These are phyloP conservation scores for Borovskyia barvae DNA, from an alignment of 208 protist genomes.

Conservation along the genomic window DNA sequence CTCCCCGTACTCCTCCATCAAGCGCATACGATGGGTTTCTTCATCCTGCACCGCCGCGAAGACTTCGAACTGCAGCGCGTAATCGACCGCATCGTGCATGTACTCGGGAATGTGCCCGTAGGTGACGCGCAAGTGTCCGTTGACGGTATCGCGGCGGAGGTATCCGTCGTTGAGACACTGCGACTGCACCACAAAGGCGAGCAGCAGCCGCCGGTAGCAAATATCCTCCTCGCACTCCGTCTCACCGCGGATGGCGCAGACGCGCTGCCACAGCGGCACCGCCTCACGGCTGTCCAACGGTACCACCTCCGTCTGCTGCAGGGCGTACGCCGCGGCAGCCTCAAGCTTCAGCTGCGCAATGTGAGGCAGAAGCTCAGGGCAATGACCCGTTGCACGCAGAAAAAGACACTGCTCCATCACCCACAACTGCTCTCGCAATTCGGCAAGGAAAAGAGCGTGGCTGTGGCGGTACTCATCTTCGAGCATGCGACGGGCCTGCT, in stretches of 20 bases:
- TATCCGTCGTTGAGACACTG: conserved; percentile 40
- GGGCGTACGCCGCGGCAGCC: conserved; percentile 3
- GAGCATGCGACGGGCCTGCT: conserved; percentile 35
- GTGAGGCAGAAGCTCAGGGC: conserved; percentile 26
- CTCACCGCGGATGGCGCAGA: conserved; percentile 57
- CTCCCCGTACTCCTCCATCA: conserved; percentile 35
- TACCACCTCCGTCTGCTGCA: conserved; percentile 1
- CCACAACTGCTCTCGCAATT: conserved; percentile 29
- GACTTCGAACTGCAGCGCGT: conserved; percentile 43
- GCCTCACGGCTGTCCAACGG: conserved; percentile 43
- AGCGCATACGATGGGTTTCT: conserved; percentile 62
- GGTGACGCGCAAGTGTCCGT: conserved; percentile 4
- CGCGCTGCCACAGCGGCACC: conserved; percentile 61
- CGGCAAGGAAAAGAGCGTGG: conserved; percentile 17
- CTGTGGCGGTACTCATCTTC: conserved; percentile 34
- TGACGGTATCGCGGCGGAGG: conserved; percentile 29
- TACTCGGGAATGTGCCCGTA: conserved; percentile 11
- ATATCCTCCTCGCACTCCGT: conserved; percentile 75
- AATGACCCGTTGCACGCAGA: conserved; percentile 29
- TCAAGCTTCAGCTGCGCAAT: conserved; percentile 5
- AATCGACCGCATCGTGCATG: conserved; percentile 46
- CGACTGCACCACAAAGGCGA: conserved; percentile 45
- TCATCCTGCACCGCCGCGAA: conserved; percentile 45
- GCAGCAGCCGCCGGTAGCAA: conserved; percentile 33
- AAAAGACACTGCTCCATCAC: conserved; percentile 46